Conservation (phyloP, 2,329 filamentous ascomycete species). For the Botryotinia calthae region DNA sequence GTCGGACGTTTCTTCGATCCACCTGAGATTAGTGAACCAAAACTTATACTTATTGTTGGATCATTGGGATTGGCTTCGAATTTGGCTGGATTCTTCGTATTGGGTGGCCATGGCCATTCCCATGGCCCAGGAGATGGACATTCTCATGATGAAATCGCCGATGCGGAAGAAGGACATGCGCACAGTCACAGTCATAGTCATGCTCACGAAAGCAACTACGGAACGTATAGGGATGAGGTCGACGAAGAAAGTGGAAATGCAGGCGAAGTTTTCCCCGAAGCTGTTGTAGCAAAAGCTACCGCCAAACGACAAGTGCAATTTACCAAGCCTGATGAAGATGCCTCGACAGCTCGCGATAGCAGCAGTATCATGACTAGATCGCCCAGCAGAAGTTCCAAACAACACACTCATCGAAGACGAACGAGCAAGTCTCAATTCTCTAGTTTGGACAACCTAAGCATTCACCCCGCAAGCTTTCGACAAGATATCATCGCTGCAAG, state of each 20-base stretch:
- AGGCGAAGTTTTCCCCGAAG: slow-evolving; percentile 62
- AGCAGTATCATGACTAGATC: slow-evolving; percentile 25
- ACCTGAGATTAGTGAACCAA: slow-evolving; percentile 79
- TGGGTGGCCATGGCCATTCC: slow-evolving; percentile 88
- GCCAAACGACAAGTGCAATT: slow-evolving; percentile 32
- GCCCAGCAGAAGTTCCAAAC: slow-evolving; percentile 26
- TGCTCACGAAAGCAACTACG: slow-evolving; percentile 39
- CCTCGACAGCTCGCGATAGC: slow-evolving; percentile 29
- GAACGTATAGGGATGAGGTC: slow-evolving; percentile 39
- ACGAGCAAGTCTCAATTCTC: slow-evolving; percentile 52
- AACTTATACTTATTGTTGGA: slow-evolving; percentile 86
- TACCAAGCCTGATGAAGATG: slow-evolving; percentile 33
- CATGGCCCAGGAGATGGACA: slow-evolving; percentile 61
- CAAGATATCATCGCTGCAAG: slow-evolving; percentile 90
- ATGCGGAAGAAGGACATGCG: slow-evolving; percentile 39
- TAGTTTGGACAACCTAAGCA: slow-evolving; percentile 69
- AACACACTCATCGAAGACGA: slow-evolving; percentile 32
- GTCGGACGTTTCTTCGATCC: slow-evolving; percentile 89
- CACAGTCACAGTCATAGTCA: slow-evolving; percentile 47
- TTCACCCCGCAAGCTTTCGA: slow-evolving; percentile 86
- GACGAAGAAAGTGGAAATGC: slow-evolving; percentile 56
- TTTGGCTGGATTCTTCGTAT: slow-evolving; percentile 80
- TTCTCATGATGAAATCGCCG: slow-evolving; percentile 38
- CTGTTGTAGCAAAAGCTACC: slow-evolving; percentile 50
- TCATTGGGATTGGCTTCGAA: slow-evolving; percentile 84